Percentiles rank a stretch among this genome's conserved stretches.
Conservation (phyloP, 225 moss, liverwort and hornwort species). For the Marchantia polymorpha region DNA sequence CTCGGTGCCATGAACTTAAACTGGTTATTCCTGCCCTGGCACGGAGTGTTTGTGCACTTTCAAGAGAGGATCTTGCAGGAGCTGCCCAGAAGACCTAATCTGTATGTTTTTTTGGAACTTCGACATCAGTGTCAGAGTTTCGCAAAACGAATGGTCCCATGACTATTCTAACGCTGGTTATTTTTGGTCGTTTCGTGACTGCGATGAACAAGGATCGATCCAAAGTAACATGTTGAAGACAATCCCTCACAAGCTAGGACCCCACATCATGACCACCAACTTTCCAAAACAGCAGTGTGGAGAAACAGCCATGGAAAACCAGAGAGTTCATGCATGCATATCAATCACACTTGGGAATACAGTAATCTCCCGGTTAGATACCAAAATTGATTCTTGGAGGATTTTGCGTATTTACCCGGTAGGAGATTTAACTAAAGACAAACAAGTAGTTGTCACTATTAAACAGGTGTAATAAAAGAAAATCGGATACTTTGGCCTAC, state of each 20-base stretch:
- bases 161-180: background rate
- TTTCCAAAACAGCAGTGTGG: background rate
- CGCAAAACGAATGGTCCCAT: no score
- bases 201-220: background rate
- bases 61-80: no score
- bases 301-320: background rate
- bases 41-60: conserved; percentile 32
- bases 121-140: background rate
- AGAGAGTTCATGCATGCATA: background rate
- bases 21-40: conserved; percentile 21
- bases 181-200: no score
- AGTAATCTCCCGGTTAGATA: no score
- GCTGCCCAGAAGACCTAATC: no score
- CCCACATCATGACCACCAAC: background rate
- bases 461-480: no score
- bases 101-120: no score
- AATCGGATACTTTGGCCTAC: no score
- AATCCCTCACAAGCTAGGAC: background rate
- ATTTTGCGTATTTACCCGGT: no score
- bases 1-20: conserved; percentile 37
- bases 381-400: no score
- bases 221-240: background rate
- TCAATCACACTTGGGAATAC: background rate
- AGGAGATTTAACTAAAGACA: no score
- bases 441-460: no score